Percentiles rank a stretch among this genome's conserved stretches.
phyloP scores from a whole-genome alignment of 192 early-diverging fungal genomes.

The Gamsiella multidivaricata region DNA sequence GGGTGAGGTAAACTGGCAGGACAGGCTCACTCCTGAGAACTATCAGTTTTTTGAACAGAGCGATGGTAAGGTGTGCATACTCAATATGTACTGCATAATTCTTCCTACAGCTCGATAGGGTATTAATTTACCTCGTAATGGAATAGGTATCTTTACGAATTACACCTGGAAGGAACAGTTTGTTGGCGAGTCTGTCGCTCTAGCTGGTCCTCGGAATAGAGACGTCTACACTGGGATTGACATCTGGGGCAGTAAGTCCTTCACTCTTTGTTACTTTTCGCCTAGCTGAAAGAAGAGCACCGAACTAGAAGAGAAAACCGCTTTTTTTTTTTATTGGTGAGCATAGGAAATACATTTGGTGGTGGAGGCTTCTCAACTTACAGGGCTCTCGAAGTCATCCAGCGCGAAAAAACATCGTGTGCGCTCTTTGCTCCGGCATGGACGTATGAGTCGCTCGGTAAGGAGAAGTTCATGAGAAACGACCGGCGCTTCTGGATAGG shows the following conservation, averaged over 20 bases:
- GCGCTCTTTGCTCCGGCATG: conserved; percentile 76
- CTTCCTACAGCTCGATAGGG: conserved; percentile 58
- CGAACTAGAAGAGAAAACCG: background rate
- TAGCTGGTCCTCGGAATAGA: conserved; percentile 49
- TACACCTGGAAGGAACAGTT: conserved; percentile 39
- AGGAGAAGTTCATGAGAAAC: conserved; percentile 55
- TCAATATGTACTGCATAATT: background rate
- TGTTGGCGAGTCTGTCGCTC: conserved; percentile 39
- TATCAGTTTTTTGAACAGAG: conserved; percentile 62
- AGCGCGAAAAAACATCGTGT: conserved; percentile 52
- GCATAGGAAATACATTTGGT: conserved; percentile 28
- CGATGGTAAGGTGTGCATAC: conserved; percentile 52
- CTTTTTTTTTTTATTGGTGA: background rate
- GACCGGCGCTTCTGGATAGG: conserved; percentile 69
- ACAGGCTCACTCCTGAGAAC: conserved; percentile 63
- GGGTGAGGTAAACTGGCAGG: conserved; percentile 65
- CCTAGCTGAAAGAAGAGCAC: no score
- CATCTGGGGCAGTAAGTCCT: conserved; percentile 68
- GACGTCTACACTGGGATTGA: conserved; percentile 74
- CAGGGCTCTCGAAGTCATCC: conserved; percentile 65
- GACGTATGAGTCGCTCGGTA: conserved; percentile 69
- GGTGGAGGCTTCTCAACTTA: conserved; percentile 26
- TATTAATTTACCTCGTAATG: conserved; percentile 15
- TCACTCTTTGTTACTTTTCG: no score
- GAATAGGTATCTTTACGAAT: conserved; percentile 41